Percentiles rank a stretch among this genome's conserved stretches.
Conservation (phyloP, 495 filamentous ascomycete species). For the Daldinia grandis region DNA sequence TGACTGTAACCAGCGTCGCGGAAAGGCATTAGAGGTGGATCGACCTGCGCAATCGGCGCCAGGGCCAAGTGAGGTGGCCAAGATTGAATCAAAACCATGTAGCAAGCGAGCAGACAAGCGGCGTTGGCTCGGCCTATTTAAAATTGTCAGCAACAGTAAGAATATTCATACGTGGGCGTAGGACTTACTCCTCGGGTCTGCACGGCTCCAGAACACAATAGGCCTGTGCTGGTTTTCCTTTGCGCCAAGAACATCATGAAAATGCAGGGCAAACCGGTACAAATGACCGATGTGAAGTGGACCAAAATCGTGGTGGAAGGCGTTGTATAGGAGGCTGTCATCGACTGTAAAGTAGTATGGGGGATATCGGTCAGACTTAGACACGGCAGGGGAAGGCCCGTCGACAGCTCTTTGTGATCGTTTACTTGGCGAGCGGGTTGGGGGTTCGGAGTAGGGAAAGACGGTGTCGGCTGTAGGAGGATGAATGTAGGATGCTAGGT, state of each 20-base stretch:
- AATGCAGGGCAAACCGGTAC: slow-evolving; percentile 91
- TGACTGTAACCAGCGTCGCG: slow-evolving; percentile 98
- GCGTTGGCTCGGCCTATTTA: slow-evolving; percentile 84
- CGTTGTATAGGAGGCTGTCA: slow-evolving; percentile 92
- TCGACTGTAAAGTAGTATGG: slow-evolving; percentile 97
- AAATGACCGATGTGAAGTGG: slow-evolving; percentile 96
- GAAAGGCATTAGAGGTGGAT: slow-evolving; percentile 98
- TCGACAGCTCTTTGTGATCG: slow-evolving; percentile 72
- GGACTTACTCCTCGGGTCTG: slow-evolving; percentile 83
- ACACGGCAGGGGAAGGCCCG: slow-evolving; percentile 55
- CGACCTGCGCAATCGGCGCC: slow-evolving; percentile 92
- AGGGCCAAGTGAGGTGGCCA: slow-evolving; percentile 99
- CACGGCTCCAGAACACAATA: slow-evolving; percentile 93
- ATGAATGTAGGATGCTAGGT: slow-evolving; percentile 90
- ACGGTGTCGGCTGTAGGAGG: slow-evolving; percentile 79
- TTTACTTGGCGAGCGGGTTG: slow-evolving; percentile 71
- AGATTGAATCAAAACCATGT: slow-evolving; percentile 97
- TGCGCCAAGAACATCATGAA: slow-evolving; percentile 93
- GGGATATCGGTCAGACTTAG: slow-evolving; percentile 54
- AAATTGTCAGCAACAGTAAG: slow-evolving; percentile 31
- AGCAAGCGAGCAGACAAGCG: slow-evolving; percentile 92
- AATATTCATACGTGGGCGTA: not conserved
- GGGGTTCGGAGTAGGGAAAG: slow-evolving; percentile 79
- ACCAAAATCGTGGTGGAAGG: slow-evolving; percentile 98
- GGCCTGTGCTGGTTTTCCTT: slow-evolving; percentile 78